Base-by-base conservation (phyloP, 306 rosid species). In the Albizia julibrissin region DNA sequence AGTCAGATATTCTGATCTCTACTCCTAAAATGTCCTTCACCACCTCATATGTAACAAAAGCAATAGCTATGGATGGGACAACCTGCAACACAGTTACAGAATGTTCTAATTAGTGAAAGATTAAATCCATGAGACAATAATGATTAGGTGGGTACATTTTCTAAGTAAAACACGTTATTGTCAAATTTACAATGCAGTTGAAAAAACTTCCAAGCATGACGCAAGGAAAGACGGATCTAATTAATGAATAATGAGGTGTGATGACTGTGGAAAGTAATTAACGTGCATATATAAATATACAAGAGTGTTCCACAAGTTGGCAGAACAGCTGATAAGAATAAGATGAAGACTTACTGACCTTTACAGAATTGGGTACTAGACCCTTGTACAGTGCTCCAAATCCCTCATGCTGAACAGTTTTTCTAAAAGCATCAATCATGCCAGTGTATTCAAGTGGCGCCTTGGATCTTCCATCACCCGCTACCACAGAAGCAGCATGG, bases 351-450 rank as follows among this genome's bases (percentile, higher is more conserved):
- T 43, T 18, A 92, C 88, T 61, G n/a, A 95, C 99, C 99, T 96
- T 96, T 52, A 96, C 99, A 81, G 94, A 93, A 88, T 96, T 96
- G 80, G 99, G 99, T 62, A 93, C 94, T 89, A 96, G 88, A 79
- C 99, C 99, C 94, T 96, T 96, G 92, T 96, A 96, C 81, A 96
- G 84, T 65, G 99, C 99, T 61, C 98, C 92, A 68, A 96, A 91
- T 74, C 99, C 99, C 79, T 96, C 99, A 8, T 93, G 90, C 37
- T 93, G 90, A 85, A 96, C 94, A 59, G 99, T 96, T 88, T 96
- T 92, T 85, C 98, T 91, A 80, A 96, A 96, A 72, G 98, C 98
- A 82, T 96, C 99, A 69, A 96, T 1, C 99, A 96, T 96, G 84
- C 99, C 99, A 75, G 89, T 86, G 79, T 93, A 96, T 34, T 96